Evolutionary conservation across 768 basidiomycete species (phyloP), one percentile per base, ranked within the genome.

Genomic region (Gloeostereum incarnatum): DNA sequence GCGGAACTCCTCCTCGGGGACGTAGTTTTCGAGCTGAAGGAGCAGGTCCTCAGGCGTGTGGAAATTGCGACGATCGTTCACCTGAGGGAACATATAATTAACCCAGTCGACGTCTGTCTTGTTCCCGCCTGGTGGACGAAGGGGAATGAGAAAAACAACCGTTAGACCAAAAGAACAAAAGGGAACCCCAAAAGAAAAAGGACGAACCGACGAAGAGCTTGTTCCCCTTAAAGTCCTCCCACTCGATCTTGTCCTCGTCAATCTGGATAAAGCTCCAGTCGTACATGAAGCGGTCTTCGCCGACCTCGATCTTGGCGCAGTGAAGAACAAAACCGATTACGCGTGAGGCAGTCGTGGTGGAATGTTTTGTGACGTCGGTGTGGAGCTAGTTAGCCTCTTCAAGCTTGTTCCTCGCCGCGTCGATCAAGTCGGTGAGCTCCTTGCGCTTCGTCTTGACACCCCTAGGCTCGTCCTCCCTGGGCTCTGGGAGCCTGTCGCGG

Each of bases 1-100:
- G 45, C 42, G 48, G 35, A 66, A 44, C 26, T 54, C 45, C 5
- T 52, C 48, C 3, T 56, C 55, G n/a, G 35, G 14, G 35, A 66
- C 49, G 29, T 51, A 30, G 45, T 39, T 58, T 3, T 16, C 13
- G 29, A 57, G 30, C 25, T 37, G 50, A 22, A 62, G 53, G 33
- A 58, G 56, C 33, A 51, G 45, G 23, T 54, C 41, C 4, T 19
- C n/a, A 2, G 55, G 53, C 23, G 47, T 13, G 41, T 25, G 30
- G 43, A 48, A 31, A 13, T 13, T 13, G 13, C 13, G 21, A 13
- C 14, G 24, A 10, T 27, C 8, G 16, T 35, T 19, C 4, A 4
- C 4, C n/a, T 14, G 2, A 31, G 46, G 21, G 13, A 33, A 44
- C 31, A 46, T 43, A 2, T 27, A 18, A 13, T 11, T 11, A 2